Conservation (phyloP, 2,329 filamentous ascomycete genomes). For the Fusarium sublunatum region DNA sequence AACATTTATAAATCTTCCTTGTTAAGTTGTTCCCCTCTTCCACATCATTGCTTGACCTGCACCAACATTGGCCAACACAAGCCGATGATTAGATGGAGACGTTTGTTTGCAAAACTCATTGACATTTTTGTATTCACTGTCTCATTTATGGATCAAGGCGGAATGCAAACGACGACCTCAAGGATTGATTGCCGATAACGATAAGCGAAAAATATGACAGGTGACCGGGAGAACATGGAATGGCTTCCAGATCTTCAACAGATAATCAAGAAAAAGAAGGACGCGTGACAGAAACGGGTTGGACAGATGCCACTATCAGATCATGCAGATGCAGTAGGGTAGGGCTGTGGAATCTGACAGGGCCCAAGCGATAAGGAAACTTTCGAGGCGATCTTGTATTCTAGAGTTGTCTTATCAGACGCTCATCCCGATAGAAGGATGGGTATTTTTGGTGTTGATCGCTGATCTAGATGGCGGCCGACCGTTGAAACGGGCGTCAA, state of each 20-base stretch:
- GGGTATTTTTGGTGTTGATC: neutral
- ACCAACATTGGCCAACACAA: too few relatives aligned
- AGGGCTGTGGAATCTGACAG: too few relatives aligned
- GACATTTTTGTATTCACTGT: too few relatives aligned
- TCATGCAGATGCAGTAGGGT: slow-evolving; percentile 1
- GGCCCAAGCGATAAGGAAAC: slow-evolving; percentile 11
- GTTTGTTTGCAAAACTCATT: too few relatives aligned
- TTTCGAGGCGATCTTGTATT: too few relatives aligned
- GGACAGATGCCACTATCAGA: neutral
- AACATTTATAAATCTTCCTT: too few relatives aligned
- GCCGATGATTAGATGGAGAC: too few relatives aligned
- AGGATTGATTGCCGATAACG: too few relatives aligned
- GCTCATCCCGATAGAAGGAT: neutral
- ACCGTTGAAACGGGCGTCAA: slow-evolving; percentile 2
- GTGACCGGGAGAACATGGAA: neutral
- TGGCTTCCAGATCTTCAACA: neutral
- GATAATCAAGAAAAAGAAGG: neutral
- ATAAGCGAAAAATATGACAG: neutral
- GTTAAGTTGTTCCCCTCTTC: too few relatives aligned
- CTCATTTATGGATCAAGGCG: too few relatives aligned
- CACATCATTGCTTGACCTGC: too few relatives aligned
- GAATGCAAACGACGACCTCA: too few relatives aligned
- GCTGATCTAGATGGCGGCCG: slow-evolving; percentile 4
- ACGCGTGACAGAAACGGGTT: neutral
- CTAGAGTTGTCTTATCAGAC: slow-evolving; percentile 13